phyloP scores from a whole-genome alignment of 176 grass and related monocot species.

The Typha latifolia region DNA sequence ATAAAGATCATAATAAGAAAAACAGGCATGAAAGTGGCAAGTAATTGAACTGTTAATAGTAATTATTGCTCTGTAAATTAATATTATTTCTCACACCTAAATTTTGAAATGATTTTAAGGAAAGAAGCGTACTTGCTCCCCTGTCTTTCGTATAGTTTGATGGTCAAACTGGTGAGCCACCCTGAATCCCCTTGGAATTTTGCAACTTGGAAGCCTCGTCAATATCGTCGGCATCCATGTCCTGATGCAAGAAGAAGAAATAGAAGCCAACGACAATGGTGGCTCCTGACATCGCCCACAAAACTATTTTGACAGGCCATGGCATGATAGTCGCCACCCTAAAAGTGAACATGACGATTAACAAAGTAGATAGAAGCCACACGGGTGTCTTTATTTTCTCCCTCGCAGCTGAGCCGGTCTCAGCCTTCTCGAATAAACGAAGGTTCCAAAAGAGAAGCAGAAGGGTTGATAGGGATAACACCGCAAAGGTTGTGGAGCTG shows the following conservation, averaged over 20 bases:
- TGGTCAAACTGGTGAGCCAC: too few species aligned
- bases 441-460: slow-evolving; percentile 17
- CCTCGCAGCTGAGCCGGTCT: not conserved
- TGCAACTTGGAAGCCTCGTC: too few species aligned
- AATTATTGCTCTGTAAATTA: too few species aligned
- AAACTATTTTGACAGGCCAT: slow-evolving; percentile 9
- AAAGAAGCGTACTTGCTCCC: too few species aligned
- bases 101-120: too few species aligned
- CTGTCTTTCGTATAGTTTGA: too few species aligned
- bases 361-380: slow-evolving; percentile 14
- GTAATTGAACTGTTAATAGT: too few species aligned
- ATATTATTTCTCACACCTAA: too few species aligned
- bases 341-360: slow-evolving; percentile 29
- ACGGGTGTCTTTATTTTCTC: slow-evolving; percentile 14
- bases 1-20: too few species aligned
- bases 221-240: too few species aligned
- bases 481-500: not conserved
- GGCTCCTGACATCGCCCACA: slow-evolving; percentile 33
- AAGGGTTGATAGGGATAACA: slow-evolving; percentile 1
- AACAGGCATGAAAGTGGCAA: too few species aligned
- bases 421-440: slow-evolving; percentile 9
- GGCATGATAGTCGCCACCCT: slow-evolving; percentile 35
- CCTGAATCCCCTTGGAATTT: too few species aligned
- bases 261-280: slow-evolving; percentile 32
- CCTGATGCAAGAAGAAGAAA: slow-evolving; percentile 16